Base-by-base conservation (phyloP, 345 rosid species). In the Pugionium cornutum region DNA sequence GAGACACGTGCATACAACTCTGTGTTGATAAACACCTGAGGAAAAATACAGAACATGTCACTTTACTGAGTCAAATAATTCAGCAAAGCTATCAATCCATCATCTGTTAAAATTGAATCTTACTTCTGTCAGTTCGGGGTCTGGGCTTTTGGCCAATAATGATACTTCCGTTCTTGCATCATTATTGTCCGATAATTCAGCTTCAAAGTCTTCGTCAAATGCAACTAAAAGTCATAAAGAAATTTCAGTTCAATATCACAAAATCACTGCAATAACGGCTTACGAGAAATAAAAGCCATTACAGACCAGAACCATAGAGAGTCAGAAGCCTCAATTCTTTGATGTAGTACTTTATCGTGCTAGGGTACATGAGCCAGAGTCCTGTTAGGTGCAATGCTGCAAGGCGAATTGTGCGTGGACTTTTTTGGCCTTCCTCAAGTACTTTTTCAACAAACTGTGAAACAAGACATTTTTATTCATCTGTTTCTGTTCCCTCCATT, bases 201-300 rank as follows among this genome's bases (percentile, higher is more conserved):
- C 91, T 79, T 92, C 98, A 83, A 92, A 92, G 83, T 92, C 98
- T 82, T 92, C 98, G 62, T 92, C 98, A 83, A 89, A 92, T 69
- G 92, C 94, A 80, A 92, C 98, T 92, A 70, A 52, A 30, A 75
- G 44, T 41, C 48, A 62, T 11, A 49, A 50, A 33, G 6, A 25
- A 50, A 74, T 25, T 1, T 54, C 42, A 54, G 6, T 18, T 48
- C 34, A 50, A 25, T 62, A 56, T 63, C 53, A 68, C 18, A 48
- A 27, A 62, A 26, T n/a, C 37, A 54, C 37, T 32, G 57, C 58
- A 64, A 4, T 5, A 5, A 31, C 1, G 18, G 42, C 54, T 41
- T 52, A 43, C 37, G 8, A 62, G 56, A 54, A 8, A 42, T 27
- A 49, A 48, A 70, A 72, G 27, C 10, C 60, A 25, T 29, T 34